Evolutionary conservation across 805 yeast species (phyloP), one percentile per base, ranked within the genome.

Genomic region (Hanseniaspora lachancei): DNA sequence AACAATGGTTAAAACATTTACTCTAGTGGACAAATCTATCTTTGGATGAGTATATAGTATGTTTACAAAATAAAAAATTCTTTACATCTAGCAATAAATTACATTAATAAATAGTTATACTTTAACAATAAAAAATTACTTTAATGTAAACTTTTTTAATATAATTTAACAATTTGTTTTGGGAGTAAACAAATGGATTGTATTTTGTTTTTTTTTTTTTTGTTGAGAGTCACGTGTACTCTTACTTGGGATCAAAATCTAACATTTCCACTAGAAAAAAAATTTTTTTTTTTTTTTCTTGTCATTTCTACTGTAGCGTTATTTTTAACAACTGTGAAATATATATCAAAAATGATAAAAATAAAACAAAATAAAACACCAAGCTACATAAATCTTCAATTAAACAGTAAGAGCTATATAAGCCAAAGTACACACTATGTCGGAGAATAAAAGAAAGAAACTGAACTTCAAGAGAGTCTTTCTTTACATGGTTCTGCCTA

Each of bases 381-480:
- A 27, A 5, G 29, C 8, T 27, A 7, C 29, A 27, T 27, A 27
- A 27, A 27, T 5, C 29, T 27, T 27, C n/a, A n/a, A 20, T 21
- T 16, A 41, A 13, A 20, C 24, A 41, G 3, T 16, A 20, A 15
- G 3, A 5, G 5, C 10, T 29, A 29, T 8, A n/a, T n/a, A 32
- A 32, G 9, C 29, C 15, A 13, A 32, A 32, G 3, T 12, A 32
- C 7, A 46, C 39, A 20, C 6, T 5, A 47, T 54, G 57, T 12
- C 48, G 3, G 13, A 10, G 3, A 21, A 9, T 15, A 54, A 57
- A 53, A n/a, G 49, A 58, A 41, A 44, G 49, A 41, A 47, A 47
- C 16, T 60, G 42, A 55, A 58, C 32, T 32, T 60, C 6, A 62
- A 57, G 52, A 57, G 58, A 47, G 24, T 56, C 18, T 32, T 61